phyloP scores from a whole-genome alignment of 768 basidiomycete species.

The Russula emetica region DNA sequence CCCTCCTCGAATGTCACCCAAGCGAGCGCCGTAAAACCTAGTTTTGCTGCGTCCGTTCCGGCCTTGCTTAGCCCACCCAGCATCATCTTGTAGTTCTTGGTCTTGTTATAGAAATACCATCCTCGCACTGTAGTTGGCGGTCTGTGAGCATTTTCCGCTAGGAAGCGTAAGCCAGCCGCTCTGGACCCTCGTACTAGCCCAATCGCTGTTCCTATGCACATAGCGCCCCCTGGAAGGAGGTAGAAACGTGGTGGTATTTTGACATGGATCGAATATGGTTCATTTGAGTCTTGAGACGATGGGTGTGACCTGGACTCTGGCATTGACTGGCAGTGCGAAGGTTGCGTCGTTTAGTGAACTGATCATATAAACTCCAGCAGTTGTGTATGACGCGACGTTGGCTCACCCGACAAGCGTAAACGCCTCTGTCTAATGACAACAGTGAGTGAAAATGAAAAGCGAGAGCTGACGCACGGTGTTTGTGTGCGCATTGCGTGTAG shows the following conservation, averaged over 20 bases:
- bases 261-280: conserved; percentile 35
- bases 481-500: conserved; percentile 7
- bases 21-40: conserved; percentile 44
- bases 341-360: background rate
- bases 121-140: conserved; percentile 80
- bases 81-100: conserved; percentile 86
- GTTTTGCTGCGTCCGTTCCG: conserved; percentile 49
- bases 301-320: background rate
- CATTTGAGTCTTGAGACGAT: conserved; percentile 28
- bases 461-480: background rate
- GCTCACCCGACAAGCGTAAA: conserved; percentile 7
- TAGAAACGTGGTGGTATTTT: conserved; percentile 56
- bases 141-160: conserved; percentile 91
- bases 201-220: conserved; percentile 58
- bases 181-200: conserved; percentile 73
- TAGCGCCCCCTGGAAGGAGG: conserved; percentile 55
- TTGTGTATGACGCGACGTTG: background rate
- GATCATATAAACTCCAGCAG: background rate
- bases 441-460: background rate
- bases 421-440: background rate
- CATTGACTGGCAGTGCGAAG: conserved; percentile 1
- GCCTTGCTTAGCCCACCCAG: conserved; percentile 67
- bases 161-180: conserved; percentile 67
- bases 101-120: conserved; percentile 96
- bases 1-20: conserved; percentile 52